Evolutionary conservation across 805 yeast genomes (phyloP).

Genomic region (Diddensiella transvaalensis): DNA sequence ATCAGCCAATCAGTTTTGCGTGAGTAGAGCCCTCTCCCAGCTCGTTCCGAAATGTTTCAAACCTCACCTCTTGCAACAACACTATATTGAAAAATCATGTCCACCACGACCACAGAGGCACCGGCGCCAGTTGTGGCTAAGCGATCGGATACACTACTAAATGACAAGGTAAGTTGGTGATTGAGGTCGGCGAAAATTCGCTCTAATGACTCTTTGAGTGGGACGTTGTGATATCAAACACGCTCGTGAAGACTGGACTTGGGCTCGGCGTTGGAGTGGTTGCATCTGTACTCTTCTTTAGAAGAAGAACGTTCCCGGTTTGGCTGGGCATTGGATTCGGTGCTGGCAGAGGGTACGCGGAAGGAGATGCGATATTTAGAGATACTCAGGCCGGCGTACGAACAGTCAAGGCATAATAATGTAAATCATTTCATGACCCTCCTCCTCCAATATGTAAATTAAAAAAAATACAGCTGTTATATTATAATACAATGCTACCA

Average conservation of each 20-base stretch:
- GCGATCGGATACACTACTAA: slow-evolving; percentile 33
- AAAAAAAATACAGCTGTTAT: neutral
- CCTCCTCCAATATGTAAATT: neutral
- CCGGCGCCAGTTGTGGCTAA: slow-evolving; percentile 1
- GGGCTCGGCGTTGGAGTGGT: slow-evolving; percentile 97
- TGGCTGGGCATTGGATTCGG: slow-evolving; percentile 98
- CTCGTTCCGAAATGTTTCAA: too few species aligned
- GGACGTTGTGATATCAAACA: slow-evolving; percentile 95
- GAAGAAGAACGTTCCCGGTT: slow-evolving; percentile 94
- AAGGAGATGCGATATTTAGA: slow-evolving; percentile 96
- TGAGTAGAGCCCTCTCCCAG: too few species aligned
- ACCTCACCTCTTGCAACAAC: too few species aligned
- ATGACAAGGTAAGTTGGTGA: slow-evolving; percentile 34
- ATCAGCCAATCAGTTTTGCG: too few species aligned
- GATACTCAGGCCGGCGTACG: slow-evolving; percentile 32
- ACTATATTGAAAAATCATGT: too few species aligned
- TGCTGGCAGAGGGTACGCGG: slow-evolving; percentile 95
- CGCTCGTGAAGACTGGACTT: slow-evolving; percentile 89
- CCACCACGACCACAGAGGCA: slow-evolving; percentile 4
- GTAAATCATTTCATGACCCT: too few species aligned
- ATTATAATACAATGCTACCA: too few species aligned
- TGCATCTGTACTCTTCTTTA: slow-evolving; percentile 83
- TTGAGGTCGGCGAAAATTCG: neutral
- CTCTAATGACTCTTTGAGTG: slow-evolving; percentile 41
- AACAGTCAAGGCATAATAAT: slow-evolving; percentile 29